phyloP scores from a whole-genome alignment of 495 filamentous ascomycete species.

The Rostrohypoxylon terebratum region DNA sequence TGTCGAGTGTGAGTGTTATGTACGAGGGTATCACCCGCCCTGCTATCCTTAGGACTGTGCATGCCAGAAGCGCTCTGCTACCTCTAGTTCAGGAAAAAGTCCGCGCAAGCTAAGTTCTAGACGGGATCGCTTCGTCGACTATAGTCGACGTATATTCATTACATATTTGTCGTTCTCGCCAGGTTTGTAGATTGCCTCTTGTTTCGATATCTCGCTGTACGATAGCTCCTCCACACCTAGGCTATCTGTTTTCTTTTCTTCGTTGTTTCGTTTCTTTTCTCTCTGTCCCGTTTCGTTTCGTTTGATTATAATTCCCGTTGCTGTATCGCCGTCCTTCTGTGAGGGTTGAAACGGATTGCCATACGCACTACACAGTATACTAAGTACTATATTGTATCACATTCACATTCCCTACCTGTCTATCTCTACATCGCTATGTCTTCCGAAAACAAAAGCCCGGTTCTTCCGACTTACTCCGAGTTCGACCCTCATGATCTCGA shows the following conservation, averaged over 20 bases:
- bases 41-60: conserved; percentile 42
- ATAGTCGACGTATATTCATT: conserved; percentile 36
- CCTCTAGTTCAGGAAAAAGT: not conserved
- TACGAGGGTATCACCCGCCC: conserved; percentile 38
- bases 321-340: conserved; percentile 33
- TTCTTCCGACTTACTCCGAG: conserved; percentile 51
- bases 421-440: conserved; percentile 39
- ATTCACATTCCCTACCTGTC: conserved; percentile 1
- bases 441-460: conserved; percentile 43
- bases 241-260: conserved; percentile 28
- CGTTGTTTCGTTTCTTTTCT: conserved; percentile 24
- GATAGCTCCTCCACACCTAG: conserved; percentile 20
- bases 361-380: conserved; percentile 2
- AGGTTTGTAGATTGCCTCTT: conserved; percentile 29
- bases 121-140: conserved; percentile 30
- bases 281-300: conserved; percentile 30
- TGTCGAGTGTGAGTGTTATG: conserved; percentile 7
- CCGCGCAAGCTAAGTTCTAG: conserved; percentile 32
- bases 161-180: conserved; percentile 32
- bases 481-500: conserved; percentile 53
- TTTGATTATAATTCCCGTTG: conserved; percentile 25
- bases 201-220: conserved; percentile 32
- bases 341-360: conserved; percentile 25
- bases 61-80: conserved; percentile 28
- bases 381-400: conserved; percentile 1